These are phyloP conservation scores for Naganishia vishniacii DNA, from an alignment of 768 basidiomycete genomes.

Conservation along the genomic window DNA sequence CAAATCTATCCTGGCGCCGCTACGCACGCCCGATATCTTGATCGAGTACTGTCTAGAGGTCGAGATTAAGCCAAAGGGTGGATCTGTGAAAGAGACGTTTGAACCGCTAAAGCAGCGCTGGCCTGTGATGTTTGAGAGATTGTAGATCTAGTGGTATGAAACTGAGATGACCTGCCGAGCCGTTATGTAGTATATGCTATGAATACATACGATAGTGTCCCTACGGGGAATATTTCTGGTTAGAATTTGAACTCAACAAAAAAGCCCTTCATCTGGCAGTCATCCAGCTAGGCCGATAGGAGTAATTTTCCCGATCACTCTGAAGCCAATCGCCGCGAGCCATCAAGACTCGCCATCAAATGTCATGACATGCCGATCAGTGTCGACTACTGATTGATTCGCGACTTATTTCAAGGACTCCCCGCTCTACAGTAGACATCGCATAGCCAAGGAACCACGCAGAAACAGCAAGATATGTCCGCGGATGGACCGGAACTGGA, in stretches of 20 bases:
- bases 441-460: no score
- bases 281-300: neutral
- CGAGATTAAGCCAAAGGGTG: slow-evolving; percentile 15
- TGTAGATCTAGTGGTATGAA: neutral
- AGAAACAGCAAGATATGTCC: neutral
- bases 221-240: no score
- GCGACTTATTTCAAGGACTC: no score
- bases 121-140: slow-evolving; percentile 13
- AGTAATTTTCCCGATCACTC: neutral
- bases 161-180: neutral
- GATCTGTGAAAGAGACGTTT: slow-evolving; percentile 18
- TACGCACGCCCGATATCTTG: slow-evolving; percentile 8
- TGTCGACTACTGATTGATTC: no score
- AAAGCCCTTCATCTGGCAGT: no score
- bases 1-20: slow-evolving; percentile 12
- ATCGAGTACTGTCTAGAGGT: slow-evolving; percentile 17
- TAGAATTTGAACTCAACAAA: no score
- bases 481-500: neutral
- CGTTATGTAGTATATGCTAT: no score
- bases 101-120: neutral
- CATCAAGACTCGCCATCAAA: no score
- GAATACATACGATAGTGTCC: no score
- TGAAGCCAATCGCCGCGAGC: neutral
- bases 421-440: no score
- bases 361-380: no score